Evolutionary conservation across 352 stramenopile genomes (phyloP).

Genomic region (Globisporangium splendens): DNA sequence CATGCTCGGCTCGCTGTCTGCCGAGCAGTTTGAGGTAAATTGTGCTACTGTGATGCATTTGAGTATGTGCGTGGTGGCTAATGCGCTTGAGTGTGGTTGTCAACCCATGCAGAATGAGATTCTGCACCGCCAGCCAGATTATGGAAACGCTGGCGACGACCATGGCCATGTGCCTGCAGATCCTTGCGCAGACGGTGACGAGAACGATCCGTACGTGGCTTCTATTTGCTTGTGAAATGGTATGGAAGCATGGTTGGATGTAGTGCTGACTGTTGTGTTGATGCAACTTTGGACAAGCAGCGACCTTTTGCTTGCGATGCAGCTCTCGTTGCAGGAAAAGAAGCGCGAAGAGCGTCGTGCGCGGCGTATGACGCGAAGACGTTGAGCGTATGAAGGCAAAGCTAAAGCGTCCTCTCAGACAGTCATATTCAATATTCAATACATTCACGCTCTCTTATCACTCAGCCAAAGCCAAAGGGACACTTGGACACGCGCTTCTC

Average conservation of each 20-base stretch:
- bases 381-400: conserved; percentile 16
- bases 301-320: conserved; percentile 46
- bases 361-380: conserved; percentile 36
- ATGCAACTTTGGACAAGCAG: conserved; percentile 16
- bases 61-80: background rate
- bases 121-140: conserved; percentile 36
- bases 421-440: background rate
- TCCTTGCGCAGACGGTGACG: conserved; percentile 18
- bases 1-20: conserved; percentile 77
- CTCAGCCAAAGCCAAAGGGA: conserved; percentile 47
- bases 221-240: too few relatives aligned
- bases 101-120: conserved; percentile 77
- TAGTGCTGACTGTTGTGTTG: background rate
- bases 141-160: conserved; percentile 15
- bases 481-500: conserved; percentile 60
- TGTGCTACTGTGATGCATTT: background rate
- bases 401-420: background rate
- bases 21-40: conserved; percentile 78
- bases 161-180: background rate
- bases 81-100: too few relatives aligned
- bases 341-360: conserved; percentile 50
- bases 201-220: conserved; percentile 46
- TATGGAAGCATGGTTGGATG: background rate
- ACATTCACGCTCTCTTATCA: background rate
- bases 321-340: conserved; percentile 61